Evolutionary conservation across 2,329 filamentous ascomycete genomes (phyloP).

Genomic region (Cytospora mali): DNA sequence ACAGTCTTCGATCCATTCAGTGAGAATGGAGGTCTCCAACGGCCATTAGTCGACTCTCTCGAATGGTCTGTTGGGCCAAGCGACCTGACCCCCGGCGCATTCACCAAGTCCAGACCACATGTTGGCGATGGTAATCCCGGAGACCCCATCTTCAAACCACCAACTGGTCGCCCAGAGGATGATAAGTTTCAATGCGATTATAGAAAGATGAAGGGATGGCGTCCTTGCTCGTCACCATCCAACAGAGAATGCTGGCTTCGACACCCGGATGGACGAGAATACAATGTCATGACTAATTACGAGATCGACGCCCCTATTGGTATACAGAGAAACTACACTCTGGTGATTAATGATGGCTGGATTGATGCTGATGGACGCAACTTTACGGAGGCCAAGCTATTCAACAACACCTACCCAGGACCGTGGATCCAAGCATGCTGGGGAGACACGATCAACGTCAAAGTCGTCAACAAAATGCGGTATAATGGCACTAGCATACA

Average conservation of each 20-base stretch:
- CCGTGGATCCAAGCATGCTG: constrained; percentile 62
- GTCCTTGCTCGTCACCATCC: constrained; percentile 12
- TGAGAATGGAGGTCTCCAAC: constrained; percentile 9
- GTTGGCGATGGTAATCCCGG: constrained; percentile 10
- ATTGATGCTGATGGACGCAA: constrained; percentile 16
- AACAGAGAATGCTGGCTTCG: constrained; percentile 21
- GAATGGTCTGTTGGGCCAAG: constrained; percentile 18
- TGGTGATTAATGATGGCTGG: constrained; percentile 14
- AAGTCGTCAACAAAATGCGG: constrained; percentile 61
- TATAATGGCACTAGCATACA: constrained; percentile 64
- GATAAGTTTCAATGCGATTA: constrained; percentile 20
- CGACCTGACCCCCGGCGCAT: background rate
- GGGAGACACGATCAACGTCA: constrained; percentile 63
- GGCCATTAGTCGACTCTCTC: constrained; percentile 8
- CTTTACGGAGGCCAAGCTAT: constrained; percentile 18
- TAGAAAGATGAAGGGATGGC: constrained; percentile 14
- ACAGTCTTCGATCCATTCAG: background rate
- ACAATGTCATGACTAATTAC: constrained; percentile 19
- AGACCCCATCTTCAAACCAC: constrained; percentile 16
- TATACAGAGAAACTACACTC: constrained; percentile 9
- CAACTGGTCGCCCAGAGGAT: constrained; percentile 17
- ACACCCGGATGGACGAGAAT: constrained; percentile 12
- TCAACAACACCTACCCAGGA: constrained; percentile 64
- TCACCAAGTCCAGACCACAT: constrained; percentile 5
- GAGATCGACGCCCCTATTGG: constrained; percentile 9